Base-by-base conservation (phyloP, 345 rosid genomes). In the Excoecaria agallocha region DNA sequence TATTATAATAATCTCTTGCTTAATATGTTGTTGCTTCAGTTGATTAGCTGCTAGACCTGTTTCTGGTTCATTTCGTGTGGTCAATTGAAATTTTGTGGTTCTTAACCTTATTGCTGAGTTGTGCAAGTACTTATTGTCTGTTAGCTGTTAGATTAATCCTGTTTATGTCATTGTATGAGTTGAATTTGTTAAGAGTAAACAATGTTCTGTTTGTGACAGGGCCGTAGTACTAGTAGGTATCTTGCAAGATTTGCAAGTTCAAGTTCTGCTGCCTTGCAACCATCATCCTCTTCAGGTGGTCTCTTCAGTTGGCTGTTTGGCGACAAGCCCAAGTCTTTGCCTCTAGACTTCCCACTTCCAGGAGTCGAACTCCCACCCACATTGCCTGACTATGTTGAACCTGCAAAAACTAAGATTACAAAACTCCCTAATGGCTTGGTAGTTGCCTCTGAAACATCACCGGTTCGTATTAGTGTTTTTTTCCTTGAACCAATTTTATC, bases 381-480 rank as follows among this genome's bases (percentile, higher is more conserved):
- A 0, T 76, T 92, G 3, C 84, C 95, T 37, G 97, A 91, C 77
- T 81, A 75, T 58, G 85, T 88, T 2, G 88, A 86, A 80, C 91
- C 93, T 5, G 85, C 89, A 81, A 85, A 83, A 75, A 80, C 85
- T 45, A 80, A 79, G 86, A 70, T 85, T 63, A 87, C 83, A 46
- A 84, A 89, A 76, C 91, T 91, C 41, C 77, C 89, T 6, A 94
- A 94, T 82, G 97, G 98, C n/a, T 74, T 89, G 69, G 89, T 82
- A 76, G 82, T 92, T 49, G 98, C 92, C 51, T 89, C 97, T 0
- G 94, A 91, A 82, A 74, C 83, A 74, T 82, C 90, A 49, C 59
- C 82, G 73, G 98, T 92, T 74, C n/a, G 83, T 68, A 68, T 51
- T 24, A 12, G 8, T n/a, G n/a, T n/a, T 17, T 64, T 64, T 64